Base-by-base conservation (phyloP, 1,139 yeast genomes). In the Candida neerlandica region DNA sequence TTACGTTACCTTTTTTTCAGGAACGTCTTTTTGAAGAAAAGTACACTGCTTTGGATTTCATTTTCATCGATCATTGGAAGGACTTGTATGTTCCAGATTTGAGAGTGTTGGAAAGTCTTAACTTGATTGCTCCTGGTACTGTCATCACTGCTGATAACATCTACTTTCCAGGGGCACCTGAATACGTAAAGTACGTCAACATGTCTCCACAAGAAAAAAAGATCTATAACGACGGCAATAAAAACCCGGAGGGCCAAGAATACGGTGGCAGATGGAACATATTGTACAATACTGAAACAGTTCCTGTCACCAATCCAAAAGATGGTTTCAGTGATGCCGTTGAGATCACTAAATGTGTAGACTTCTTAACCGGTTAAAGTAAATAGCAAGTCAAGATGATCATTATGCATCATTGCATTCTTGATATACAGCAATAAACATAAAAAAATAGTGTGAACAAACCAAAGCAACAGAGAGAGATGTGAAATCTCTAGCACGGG, bases 251-350 rank as follows among this genome's bases (percentile, higher is more conserved):
- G 44, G 77, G 76, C 5, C 50, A 51, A 9, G 51, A 59, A 33
- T 73, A 56, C 52, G 49, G 59, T 1, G 82, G 82, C 0, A 64
- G 73, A 45, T 77, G 81, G 81, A 72, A 77, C 45, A 57, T 75
- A n/a, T 43, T 72, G 23, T 78, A 78, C 55, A 70, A 73, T 4
- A 62, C 76, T 0, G 49, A 63, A 16, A 62, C 70, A 14, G 51
- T 60, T 5, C 53, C 52, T 12, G 55, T 58, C 4, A 46, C 41
- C 5, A 45, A 49, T 29, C 48, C 54, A 10, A 38, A 43, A n/a
- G 30, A 26, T n/a, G 55, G 55, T 9, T 34, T 42, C 11, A 49
- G 51, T 15, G 75, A 69, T 55, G 74, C 67, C 0, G 63, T 72
- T 18, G 77, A 70, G 50, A 51, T 71, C 29, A 67, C 74, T 16